Evolutionary conservation across 306 rosid species (phyloP).

Genomic region (Morella rubra): DNA sequence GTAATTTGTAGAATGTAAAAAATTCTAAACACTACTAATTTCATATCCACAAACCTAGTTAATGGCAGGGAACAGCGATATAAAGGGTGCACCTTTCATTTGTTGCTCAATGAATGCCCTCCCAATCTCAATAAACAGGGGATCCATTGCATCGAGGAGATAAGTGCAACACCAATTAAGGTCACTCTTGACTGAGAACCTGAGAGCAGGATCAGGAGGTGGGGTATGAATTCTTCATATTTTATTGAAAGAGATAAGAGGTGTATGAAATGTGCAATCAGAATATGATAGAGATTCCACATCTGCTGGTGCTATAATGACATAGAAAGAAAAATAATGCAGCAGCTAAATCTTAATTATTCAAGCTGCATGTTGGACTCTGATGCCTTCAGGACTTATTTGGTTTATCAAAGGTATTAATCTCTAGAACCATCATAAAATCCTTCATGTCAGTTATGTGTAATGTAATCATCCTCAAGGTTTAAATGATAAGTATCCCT

Average conservation of each 20-base stretch:
- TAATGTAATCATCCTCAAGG: too few relatives aligned
- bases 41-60: slow-evolving; percentile 5
- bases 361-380: neutral
- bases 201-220: slow-evolving; percentile 20
- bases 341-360: neutral
- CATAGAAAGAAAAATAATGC: neutral
- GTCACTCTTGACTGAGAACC: slow-evolving; percentile 83
- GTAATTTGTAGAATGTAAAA: slow-evolving; percentile 31
- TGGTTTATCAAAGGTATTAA: neutral
- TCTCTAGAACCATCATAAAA: neutral
- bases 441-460: neutral
- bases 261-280: neutral
- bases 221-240: neutral
- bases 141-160: slow-evolving; percentile 93
- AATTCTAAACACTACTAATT: slow-evolving; percentile 25
- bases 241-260: neutral
- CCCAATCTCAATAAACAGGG: slow-evolving; percentile 78
- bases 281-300: neutral
- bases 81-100: slow-evolving; percentile 54
- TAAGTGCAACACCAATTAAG: slow-evolving; percentile 87
- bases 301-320: neutral
- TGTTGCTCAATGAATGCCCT: slow-evolving; percentile 79
- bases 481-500: too few relatives aligned
- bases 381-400: slow-evolving; percentile 9
- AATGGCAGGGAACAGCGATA: slow-evolving; percentile 17